A percentile compares a stretch with the other conserved stretches of the same genome.
phyloP scores from a whole-genome alignment of 371 early-diverging fungal genomes.

The Mortierella sp. region DNA sequence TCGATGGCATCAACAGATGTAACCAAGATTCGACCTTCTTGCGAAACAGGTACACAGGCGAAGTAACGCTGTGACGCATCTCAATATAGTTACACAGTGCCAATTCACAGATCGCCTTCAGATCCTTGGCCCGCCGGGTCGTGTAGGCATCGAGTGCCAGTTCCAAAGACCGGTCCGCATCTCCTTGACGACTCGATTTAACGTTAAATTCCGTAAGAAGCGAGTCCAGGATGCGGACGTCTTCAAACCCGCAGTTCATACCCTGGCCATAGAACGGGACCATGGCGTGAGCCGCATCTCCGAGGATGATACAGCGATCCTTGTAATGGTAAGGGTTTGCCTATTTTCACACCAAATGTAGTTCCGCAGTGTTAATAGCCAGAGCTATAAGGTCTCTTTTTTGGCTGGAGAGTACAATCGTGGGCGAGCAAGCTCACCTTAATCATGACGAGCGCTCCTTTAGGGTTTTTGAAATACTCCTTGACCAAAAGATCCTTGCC shows the following conservation, averaged over 20 bases:
- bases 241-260: conserved; percentile 99
- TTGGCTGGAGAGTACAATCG: too few species aligned
- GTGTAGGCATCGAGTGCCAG: conserved; percentile 83
- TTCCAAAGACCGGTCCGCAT: conserved; percentile 56
- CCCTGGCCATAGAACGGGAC: conserved; percentile 98
- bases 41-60: conserved; percentile 74
- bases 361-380: too few species aligned
- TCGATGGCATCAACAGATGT: conserved; percentile 77
- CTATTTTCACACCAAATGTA: too few species aligned
- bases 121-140: conserved; percentile 77
- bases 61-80: conserved; percentile 91
- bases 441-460: conserved; percentile 85
- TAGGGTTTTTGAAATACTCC: conserved; percentile 88
- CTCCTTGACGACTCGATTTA: conserved; percentile 29
- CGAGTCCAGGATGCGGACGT: conserved; percentile 81
- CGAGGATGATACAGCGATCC: conserved; percentile 83
- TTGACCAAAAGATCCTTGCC: conserved; percentile 74
- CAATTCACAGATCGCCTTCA: conserved; percentile 93
- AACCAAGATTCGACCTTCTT: conserved; percentile 83
- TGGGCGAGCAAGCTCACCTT: conserved; percentile 63
- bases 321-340: conserved; percentile 89
- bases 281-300: conserved; percentile 98
- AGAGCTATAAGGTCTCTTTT: too few species aligned
- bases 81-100: conserved; percentile 96
- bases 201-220: conserved; percentile 71